These are phyloP conservation scores for Ceriops decandra DNA, from an alignment of 345 rosid species.

Conservation along the genomic window DNA sequence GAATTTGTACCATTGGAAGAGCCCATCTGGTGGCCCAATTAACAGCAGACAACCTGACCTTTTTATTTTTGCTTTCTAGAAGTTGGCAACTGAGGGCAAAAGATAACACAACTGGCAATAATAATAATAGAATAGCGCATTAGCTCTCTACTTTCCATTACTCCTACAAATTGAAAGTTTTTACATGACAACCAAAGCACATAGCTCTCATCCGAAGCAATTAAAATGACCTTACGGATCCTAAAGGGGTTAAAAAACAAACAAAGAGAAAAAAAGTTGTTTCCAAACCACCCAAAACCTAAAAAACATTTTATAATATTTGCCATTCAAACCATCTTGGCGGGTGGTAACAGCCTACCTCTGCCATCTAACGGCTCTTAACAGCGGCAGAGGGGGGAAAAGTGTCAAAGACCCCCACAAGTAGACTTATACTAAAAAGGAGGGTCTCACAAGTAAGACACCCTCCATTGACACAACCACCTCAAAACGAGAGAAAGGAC, in stretches of 20 bases:
- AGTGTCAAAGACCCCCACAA: constrained; percentile 8
- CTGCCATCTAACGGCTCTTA: constrained; percentile 26
- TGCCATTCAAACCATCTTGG: constrained; percentile 14
- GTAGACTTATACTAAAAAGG: background rate
- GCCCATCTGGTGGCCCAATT: too few species aligned
- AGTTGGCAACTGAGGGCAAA: too few species aligned
- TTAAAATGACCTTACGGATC: background rate
- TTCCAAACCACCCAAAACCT: background rate
- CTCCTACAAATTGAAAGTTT: constrained; percentile 4
- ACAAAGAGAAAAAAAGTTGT: background rate
- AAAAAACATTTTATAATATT: background rate
- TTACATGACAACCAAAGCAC: constrained; percentile 14
- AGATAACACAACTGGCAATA: too few species aligned
- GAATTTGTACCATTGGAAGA: too few species aligned
- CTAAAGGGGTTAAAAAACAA: background rate
- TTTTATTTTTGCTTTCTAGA: too few species aligned
- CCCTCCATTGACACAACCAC: background rate
- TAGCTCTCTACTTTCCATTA: constrained; percentile 1
- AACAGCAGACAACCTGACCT: too few species aligned
- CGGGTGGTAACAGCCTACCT: constrained; percentile 55
- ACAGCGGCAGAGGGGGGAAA: background rate
- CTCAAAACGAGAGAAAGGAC: constrained; percentile 30
- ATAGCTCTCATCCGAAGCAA: constrained; percentile 20
- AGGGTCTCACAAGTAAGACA: constrained; percentile 1
- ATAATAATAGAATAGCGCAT: too few species aligned